Evolutionary conservation across 495 filamentous ascomycete species (phyloP).

Genomic region (Chlorociboria aeruginascens): DNA sequence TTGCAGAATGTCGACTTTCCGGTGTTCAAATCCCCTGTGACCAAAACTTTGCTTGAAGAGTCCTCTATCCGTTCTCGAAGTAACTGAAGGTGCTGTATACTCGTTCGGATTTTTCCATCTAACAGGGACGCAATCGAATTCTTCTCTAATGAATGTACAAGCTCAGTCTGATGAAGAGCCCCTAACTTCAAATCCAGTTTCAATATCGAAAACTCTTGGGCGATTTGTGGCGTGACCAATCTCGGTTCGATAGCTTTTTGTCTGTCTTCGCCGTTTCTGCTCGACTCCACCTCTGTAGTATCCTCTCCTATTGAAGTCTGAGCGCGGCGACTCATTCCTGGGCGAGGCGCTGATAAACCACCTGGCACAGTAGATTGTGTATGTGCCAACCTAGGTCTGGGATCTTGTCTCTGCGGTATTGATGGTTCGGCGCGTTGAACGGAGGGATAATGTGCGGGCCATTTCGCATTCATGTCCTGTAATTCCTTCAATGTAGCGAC

Average conservation of each 20-base stretch:
- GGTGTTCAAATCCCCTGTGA: slow-evolving; percentile 96
- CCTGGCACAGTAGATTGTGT: slow-evolving; percentile 31
- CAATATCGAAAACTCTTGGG: slow-evolving; percentile 88
- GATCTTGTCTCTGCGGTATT: slow-evolving; percentile 25
- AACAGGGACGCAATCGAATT: slow-evolving; percentile 75
- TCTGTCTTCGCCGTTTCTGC: slow-evolving; percentile 48
- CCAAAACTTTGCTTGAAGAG: slow-evolving; percentile 90
- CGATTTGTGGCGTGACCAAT: slow-evolving; percentile 83
- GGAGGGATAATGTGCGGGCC: slow-evolving; percentile 93
- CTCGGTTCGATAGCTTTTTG: slow-evolving; percentile 42
- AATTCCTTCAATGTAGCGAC: slow-evolving; percentile 68
- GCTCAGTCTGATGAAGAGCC: slow-evolving; percentile 68
- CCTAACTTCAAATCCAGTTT: slow-evolving; percentile 92
- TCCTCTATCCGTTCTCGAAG: slow-evolving; percentile 93
- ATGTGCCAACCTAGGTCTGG: slow-evolving; percentile 41
- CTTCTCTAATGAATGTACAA: slow-evolving; percentile 96
- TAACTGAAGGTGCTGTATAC: slow-evolving; percentile 75
- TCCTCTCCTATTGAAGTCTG: slow-evolving; percentile 56
- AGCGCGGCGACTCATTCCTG: slow-evolving; percentile 48
- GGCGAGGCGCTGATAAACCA: slow-evolving; percentile 32
- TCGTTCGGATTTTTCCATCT: slow-evolving; percentile 87
- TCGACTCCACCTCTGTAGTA: slow-evolving; percentile 51
- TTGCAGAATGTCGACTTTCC: slow-evolving; percentile 99
- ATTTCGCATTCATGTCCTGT: slow-evolving; percentile 77
- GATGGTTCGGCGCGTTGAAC: slow-evolving; percentile 48